These are phyloP conservation scores for Bipolaris gigantea DNA, from an alignment of 2,329 filamentous ascomycete genomes.

Conservation along the genomic window DNA sequence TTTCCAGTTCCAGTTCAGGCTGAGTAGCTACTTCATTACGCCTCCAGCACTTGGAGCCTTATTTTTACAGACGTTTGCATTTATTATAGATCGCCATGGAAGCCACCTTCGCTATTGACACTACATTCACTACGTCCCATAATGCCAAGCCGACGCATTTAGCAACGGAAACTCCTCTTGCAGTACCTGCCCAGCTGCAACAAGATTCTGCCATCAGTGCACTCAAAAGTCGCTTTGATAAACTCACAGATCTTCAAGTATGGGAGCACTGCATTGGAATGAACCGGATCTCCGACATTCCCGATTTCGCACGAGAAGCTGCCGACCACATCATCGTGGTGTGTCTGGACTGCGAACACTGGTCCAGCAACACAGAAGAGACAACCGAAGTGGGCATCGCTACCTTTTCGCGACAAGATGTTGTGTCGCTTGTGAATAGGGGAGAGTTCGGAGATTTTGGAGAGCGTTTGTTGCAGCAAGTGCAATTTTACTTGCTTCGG, in stretches of 20 bases:
- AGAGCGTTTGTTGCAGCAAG: slow-evolving; percentile 19
- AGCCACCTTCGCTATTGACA: not conserved
- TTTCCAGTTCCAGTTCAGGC: not conserved
- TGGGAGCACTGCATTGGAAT: slow-evolving; percentile 10
- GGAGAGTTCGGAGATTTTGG: slow-evolving; percentile 18
- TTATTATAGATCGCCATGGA: not conserved
- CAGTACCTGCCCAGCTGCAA: not conserved
- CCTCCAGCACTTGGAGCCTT: not conserved
- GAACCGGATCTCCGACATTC: not conserved
- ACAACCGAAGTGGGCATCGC: slow-evolving; percentile 30
- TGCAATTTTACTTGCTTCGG: slow-evolving; percentile 28
- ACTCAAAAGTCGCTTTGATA: slow-evolving; percentile 1
- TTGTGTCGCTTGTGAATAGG: not conserved
- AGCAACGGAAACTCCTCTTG: not conserved
- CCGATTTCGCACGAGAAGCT: slow-evolving; percentile 8
- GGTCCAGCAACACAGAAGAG: slow-evolving; percentile 21
- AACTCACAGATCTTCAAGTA: slow-evolving; percentile 9
- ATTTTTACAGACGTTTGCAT: not conserved
- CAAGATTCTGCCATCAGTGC: not conserved
- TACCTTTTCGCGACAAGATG: slow-evolving; percentile 11
- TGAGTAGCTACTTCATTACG: not conserved
- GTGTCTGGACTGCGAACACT: slow-evolving; percentile 31
- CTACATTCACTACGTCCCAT: not conserved
- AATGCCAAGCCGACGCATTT: not conserved
- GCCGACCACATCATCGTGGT: slow-evolving; percentile 18